Conservation (phyloP, 345 rosid species). For the Laguncularia racemosa region DNA sequence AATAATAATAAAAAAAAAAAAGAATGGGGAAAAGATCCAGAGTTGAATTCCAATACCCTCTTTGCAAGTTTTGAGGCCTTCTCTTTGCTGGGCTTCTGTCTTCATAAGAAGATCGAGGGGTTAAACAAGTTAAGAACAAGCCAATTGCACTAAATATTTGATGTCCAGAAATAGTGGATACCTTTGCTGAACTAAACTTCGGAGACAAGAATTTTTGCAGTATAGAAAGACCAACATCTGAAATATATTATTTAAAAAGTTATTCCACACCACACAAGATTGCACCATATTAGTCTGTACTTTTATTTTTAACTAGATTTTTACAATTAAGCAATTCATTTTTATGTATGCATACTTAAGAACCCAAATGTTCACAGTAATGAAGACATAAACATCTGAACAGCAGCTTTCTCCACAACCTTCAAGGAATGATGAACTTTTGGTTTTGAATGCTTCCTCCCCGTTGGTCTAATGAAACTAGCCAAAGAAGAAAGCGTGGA, state of each 20-base stretch:
- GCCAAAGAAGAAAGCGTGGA: not conserved
- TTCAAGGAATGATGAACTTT: not conserved
- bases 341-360: conserved; percentile 1
- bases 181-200: conserved; percentile 41
- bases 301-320: not conserved
- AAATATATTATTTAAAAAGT: conserved; percentile 15
- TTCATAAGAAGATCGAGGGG: conserved; percentile 42
- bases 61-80: conserved; percentile 88
- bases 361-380: not conserved
- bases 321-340: not conserved
- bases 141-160: conserved; percentile 6
- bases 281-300: not conserved
- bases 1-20: no score
- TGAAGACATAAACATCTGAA: not conserved
- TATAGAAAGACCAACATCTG: conserved; percentile 94
- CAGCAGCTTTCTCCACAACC: not conserved
- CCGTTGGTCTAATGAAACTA: not conserved
- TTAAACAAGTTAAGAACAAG: conserved; percentile 28
- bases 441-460: not conserved
- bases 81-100: conserved; percentile 67
- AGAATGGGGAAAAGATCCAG: not conserved
- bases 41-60: conserved; percentile 46
- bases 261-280: not conserved
- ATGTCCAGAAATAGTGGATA: conserved; percentile 24
- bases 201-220: conserved; percentile 78